Evolutionary conservation across 805 yeast species (phyloP), one percentile per base, ranked within the genome.

Genomic region (Kodamaea neixiangensis): DNA sequence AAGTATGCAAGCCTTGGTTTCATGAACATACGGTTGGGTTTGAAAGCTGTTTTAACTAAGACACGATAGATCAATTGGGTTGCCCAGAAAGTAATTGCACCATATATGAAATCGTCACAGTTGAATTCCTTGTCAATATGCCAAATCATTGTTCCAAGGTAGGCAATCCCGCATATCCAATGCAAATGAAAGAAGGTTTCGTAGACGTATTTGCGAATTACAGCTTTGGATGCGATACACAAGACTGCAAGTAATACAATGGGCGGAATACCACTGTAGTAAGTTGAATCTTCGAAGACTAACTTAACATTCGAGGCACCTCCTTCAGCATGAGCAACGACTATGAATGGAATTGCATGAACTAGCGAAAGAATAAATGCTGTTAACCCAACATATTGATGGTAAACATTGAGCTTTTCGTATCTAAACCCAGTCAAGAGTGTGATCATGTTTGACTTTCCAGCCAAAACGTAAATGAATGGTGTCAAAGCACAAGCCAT

Each of bases 391-490:
- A 70, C 71, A 65, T 73, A 77, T 54, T 80, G 81, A 55, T 81
- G 86, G 51, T 72, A 67, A 21, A 69, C 67, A 57, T 81, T 81
- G 47, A 81, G 58, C 59, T 78, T 80, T 55, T 81, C 86, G 58
- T 81, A 81, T 41, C 81, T 70, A n/a, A 80, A 67, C n/a, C 85
- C 86, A 0, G 85, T 79, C 9, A 79, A 52, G 4, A 67, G 60
- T 9, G 80, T 70, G 39, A 81, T 71, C 47, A 79, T 56, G 59
- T 80, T 81, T 5, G 79, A 59, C 60, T 81, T 81, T 1, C 85
- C 85, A 0, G 82, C 73, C 49, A 81, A 58, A 2, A 79, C 65
- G 48, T 74, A 72, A 34, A 80, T 62, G 57, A 79, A 77, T 0
- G 85, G 85, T 7, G 77, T 69, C 38, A 80, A 62, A 0, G 82